A percentile compares a stretch with the other conserved stretches of the same genome.
Evolutionary conservation across 2,329 filamentous ascomycete genomes (phyloP).

Genomic region (Trichoderma sp.): DNA sequence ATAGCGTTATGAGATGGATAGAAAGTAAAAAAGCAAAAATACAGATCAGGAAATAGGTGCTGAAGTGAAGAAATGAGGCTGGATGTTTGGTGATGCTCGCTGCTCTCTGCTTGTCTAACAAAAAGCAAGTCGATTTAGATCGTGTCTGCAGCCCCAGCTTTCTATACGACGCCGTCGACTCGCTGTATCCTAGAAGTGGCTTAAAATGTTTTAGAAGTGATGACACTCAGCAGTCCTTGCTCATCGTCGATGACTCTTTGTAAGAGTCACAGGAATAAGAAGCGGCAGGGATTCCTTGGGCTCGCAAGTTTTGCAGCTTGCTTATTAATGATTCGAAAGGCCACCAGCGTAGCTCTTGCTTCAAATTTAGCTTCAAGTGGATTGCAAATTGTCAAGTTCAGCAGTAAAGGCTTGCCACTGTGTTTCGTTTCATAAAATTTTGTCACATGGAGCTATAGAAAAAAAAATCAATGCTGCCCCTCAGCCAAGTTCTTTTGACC

Average conservation of each 20-base stretch:
- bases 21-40: neutral
- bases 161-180: neutral
- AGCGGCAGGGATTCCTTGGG: neutral
- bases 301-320: neutral
- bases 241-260: constrained; percentile 26
- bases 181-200: neutral
- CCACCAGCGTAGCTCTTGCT: neutral
- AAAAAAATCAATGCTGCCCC: constrained; percentile 2
- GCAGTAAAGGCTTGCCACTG: neutral
- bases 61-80: neutral
- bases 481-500: constrained; percentile 7
- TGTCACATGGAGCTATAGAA: neutral
- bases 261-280: neutral
- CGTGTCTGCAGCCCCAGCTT: neutral
- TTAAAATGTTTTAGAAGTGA: neutral
- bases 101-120: neutral
- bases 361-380: neutral
- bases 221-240: constrained; percentile 2
- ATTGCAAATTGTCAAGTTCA: neutral
- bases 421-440: neutral
- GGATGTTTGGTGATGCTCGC: neutral
- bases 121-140: neutral
- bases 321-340: constrained; percentile 16
- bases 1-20: neutral
- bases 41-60: neutral